Evolutionary conservation across 2,329 filamentous ascomycete species (phyloP), one percentile per base, ranked within the genome.

Genomic region (Claviceps pazoutovae): DNA sequence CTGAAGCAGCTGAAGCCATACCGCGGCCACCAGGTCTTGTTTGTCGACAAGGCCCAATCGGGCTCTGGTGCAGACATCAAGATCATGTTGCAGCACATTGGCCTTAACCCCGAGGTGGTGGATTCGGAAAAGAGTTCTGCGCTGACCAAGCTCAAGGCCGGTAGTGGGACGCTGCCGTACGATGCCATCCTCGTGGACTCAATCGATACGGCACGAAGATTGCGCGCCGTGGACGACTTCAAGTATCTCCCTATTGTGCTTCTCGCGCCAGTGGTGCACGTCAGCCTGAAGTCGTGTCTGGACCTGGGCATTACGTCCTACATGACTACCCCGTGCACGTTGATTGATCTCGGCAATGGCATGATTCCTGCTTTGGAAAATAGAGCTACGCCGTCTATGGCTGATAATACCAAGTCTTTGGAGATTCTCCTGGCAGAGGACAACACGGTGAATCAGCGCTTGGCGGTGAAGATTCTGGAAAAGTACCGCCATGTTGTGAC

Each of bases 281-380:
- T 97, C 58, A 94, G 83, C 66, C 76, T 98, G 60, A 95, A 95
- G 71, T 93, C 88, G 3, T 93, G 91, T 53, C 73, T 97, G 54
- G 93, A 97, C 65, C 78, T 97, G 57, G 91, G 93, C 56, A 95
- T 98, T 59, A 94, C 90, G n/a, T 96, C 90, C 49, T 97, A 96
- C 68, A 96, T 97, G 89, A 97, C 93, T 2, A 95, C 89, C 16
- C 93, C 93, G 8, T 97, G 93, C 69, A 79, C 91, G 62, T 81
- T 91, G 5, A 95, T 96, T 56, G 93, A 98, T 66, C 74, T 98
- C 53, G 90, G 89, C 54, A 97, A 97, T 62, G 91, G 90, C 58
- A 90, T 98, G 79, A 86, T 97, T 17, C 93, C 93, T 6, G 93
- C 93, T 3, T 74, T 98, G 23, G 93, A 97, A 69, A 94, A 94